These are phyloP conservation scores for Monosporozyma servazzii DNA, from an alignment of 805 yeast genomes.

Conservation along the genomic window DNA sequence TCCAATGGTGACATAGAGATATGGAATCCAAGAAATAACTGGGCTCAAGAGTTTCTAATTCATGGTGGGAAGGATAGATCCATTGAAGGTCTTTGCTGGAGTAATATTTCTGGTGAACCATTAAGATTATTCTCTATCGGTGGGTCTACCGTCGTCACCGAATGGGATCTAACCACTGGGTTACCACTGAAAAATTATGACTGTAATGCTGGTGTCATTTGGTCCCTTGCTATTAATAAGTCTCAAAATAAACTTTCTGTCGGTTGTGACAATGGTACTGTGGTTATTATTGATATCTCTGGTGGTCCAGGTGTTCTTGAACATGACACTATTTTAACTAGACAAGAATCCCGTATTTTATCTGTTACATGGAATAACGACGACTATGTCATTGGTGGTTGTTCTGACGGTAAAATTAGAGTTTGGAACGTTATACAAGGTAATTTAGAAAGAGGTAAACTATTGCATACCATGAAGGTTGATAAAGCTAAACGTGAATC, in stretches of 20 bases:
- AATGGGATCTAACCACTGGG: constrained; percentile 79
- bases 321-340: constrained; percentile 63
- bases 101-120: constrained; percentile 37
- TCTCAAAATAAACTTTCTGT: constrained; percentile 61
- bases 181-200: constrained; percentile 67
- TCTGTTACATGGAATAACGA: constrained; percentile 67
- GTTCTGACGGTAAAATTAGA: constrained; percentile 88
- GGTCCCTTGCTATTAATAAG: constrained; percentile 71
- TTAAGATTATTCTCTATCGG: constrained; percentile 86
- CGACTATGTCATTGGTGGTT: constrained; percentile 73
- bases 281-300: constrained; percentile 71
- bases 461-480: constrained; percentile 81
- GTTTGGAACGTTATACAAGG: constrained; percentile 45
- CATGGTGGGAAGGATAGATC: constrained; percentile 78
- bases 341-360: constrained; percentile 76
- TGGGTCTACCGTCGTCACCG: constrained; percentile 83
- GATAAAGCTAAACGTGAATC: constrained; percentile 81
- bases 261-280: constrained; percentile 93
- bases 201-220: constrained; percentile 86
- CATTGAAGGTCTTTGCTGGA: constrained; percentile 86
- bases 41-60: constrained; percentile 70
- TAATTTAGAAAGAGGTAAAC: constrained; percentile 43
- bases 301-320: constrained; percentile 83
- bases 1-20: constrained; percentile 92
- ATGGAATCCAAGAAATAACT: constrained; percentile 78